Percentiles rank a stretch among this genome's conserved stretches.
Conservation (phyloP, 2,329 filamentous ascomycete species). For the Stachybotrys elegans region DNA sequence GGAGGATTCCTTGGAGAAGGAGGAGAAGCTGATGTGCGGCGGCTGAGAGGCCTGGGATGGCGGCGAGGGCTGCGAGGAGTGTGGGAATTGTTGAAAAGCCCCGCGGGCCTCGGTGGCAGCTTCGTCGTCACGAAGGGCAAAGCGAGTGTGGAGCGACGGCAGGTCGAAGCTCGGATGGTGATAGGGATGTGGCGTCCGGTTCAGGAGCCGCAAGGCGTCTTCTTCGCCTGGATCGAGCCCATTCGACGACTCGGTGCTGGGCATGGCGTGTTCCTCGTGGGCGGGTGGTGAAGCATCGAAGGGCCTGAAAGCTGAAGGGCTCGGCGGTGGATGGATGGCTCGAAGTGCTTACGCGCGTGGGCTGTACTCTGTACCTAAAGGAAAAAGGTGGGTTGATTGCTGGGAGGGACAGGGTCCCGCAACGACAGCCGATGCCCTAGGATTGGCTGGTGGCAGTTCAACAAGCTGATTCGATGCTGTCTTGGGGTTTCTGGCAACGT, state of each 20-base stretch:
- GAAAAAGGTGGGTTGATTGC: no score
- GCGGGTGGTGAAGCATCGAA: slow-evolving; percentile 20
- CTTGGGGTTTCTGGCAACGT: no score
- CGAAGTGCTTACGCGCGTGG: no score
- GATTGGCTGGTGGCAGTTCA: no score
- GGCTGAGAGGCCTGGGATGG: slow-evolving; percentile 9
- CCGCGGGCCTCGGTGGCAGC: no score
- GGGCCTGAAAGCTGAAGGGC: no score
- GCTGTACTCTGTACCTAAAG: no score
- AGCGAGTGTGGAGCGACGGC: slow-evolving; percentile 42
- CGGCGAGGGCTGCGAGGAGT: slow-evolving; percentile 9
- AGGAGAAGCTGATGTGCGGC: slow-evolving; percentile 17
- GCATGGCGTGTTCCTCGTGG: slow-evolving; percentile 35
- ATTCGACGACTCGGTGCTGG: slow-evolving; percentile 28
- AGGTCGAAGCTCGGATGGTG: slow-evolving; percentile 54
- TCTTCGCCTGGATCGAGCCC: slow-evolving; percentile 29
- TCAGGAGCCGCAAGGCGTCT: slow-evolving; percentile 41
- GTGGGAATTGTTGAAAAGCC: no score
- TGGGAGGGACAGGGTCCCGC: no score
- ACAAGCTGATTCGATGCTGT: no score
- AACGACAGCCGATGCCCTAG: no score
- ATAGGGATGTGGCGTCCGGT: slow-evolving; percentile 65
- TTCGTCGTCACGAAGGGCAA: slow-evolving; percentile 17
- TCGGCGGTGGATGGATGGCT: no score
- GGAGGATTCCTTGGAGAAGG: slow-evolving; percentile 46